A percentile compares a stretch with the other conserved stretches of the same genome.
These are phyloP conservation scores for Heracleum sosnowskyi DNA, from an alignment of 129 eudicot species.

Conservation along the genomic window DNA sequence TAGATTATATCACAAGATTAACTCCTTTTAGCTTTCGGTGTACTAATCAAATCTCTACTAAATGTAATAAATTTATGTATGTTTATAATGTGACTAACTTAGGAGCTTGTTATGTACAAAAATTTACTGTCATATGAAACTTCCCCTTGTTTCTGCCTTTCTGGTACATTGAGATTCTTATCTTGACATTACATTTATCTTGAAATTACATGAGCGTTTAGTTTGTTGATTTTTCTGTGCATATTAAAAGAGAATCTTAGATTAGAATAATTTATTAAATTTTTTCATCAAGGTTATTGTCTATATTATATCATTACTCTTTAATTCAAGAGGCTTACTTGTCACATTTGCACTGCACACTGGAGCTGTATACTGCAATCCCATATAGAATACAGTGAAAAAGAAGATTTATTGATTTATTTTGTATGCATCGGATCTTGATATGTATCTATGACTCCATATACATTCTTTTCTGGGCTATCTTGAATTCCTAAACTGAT, in stretches of 20 bases:
- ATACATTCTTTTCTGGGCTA: background rate
- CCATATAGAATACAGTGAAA: background rate
- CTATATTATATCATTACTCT: background rate
- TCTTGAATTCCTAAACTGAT: slow-evolving; percentile 5
- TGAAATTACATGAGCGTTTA: background rate
- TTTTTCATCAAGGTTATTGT: background rate
- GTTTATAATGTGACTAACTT: background rate
- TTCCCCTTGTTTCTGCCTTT: background rate
- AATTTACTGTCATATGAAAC: background rate
- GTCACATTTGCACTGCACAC: background rate
- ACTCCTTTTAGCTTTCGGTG: background rate
- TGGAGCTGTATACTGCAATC: background rate
- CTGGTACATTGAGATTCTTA: background rate
- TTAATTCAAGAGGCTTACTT: background rate
- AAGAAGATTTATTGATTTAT: background rate
- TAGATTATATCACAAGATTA: background rate
- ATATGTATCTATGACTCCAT: background rate
- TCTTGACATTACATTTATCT: background rate
- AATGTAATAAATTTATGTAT: background rate
- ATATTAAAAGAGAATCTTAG: background rate
- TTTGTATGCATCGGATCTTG: background rate
- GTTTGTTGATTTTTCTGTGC: background rate
- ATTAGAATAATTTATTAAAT: background rate
- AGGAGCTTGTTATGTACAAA: background rate
- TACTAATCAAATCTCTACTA: background rate